These are phyloP conservation scores for Monosporascus sp. DNA, from an alignment of 2,329 filamentous ascomycete species.

Conservation along the genomic window DNA sequence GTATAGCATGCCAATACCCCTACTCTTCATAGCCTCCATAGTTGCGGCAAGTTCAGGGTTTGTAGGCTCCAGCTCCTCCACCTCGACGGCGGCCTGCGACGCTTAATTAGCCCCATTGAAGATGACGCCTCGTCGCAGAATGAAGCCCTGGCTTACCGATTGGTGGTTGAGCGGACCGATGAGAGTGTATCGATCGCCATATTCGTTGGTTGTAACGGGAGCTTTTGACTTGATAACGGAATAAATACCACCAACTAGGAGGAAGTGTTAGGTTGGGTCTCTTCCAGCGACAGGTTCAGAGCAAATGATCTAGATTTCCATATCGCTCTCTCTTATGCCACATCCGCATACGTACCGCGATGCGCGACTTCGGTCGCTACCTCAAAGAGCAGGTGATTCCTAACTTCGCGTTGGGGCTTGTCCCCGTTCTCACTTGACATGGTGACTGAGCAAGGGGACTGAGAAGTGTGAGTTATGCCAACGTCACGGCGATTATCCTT, in stretches of 20 bases:
- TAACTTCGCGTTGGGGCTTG: slow-evolving; percentile 63
- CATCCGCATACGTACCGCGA: slow-evolving; percentile 58
- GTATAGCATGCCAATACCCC: slow-evolving; percentile 85
- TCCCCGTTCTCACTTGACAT: slow-evolving; percentile 45
- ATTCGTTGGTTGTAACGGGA: slow-evolving; percentile 93
- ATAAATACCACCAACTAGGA: slow-evolving; percentile 90
- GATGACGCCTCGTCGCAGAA: slow-evolving; percentile 15
- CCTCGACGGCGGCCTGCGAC: slow-evolving; percentile 84
- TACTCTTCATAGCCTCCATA: slow-evolving; percentile 87
- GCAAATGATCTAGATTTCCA: not conserved
- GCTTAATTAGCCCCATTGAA: slow-evolving; percentile 1
- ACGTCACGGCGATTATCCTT: too few species aligned
- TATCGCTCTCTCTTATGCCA: not conserved
- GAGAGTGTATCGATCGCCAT: slow-evolving; percentile 94
- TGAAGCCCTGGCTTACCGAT: slow-evolving; percentile 56
- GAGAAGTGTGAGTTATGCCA: not conserved
- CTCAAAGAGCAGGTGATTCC: slow-evolving; percentile 95
- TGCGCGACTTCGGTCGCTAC: slow-evolving; percentile 96
- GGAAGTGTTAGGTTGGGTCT: slow-evolving; percentile 14
- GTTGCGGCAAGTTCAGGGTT: slow-evolving; percentile 74
- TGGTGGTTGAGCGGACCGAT: slow-evolving; percentile 90
- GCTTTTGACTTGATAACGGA: slow-evolving; percentile 99
- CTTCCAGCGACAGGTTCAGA: not conserved
- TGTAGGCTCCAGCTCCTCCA: slow-evolving; percentile 84
- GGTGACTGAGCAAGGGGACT: slow-evolving; percentile 17